Evolutionary conservation across 2,329 filamentous ascomycete genomes (phyloP).

Genomic region (Aspergillus proliferans): DNA sequence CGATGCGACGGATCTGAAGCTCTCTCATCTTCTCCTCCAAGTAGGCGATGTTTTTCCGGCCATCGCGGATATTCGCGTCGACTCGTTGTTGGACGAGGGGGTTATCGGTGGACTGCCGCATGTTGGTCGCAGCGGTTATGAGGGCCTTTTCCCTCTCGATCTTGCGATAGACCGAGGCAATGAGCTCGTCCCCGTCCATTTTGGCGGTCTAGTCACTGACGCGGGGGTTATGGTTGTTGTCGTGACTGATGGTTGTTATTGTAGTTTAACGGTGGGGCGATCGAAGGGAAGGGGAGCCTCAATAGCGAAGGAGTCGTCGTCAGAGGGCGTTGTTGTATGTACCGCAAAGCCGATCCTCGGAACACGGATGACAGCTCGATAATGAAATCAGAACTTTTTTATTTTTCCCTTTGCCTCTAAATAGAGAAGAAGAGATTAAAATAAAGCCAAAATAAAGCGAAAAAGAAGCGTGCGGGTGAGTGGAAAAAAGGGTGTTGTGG

Average conservation of each 20-base stretch:
- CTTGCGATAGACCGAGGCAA: conserved; percentile 85
- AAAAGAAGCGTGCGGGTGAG: not conserved
- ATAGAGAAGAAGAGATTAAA: not conserved
- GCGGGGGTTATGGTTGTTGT: conserved; percentile 12
- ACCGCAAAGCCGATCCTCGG: too few relatives aligned
- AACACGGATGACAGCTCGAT: conserved; percentile 4
- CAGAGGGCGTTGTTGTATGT: not conserved
- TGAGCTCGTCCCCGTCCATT: conserved; percentile 57
- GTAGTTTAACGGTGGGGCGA: conserved; percentile 1
- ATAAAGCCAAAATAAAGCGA: not conserved
- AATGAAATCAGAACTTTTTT: not conserved
- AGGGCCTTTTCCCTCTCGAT: conserved; percentile 95
- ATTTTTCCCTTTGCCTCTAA: not conserved
- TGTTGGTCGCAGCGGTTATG: conserved; percentile 86
- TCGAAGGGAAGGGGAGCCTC: conserved; percentile 5
- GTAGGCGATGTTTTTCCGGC: conserved; percentile 87
- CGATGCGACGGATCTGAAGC: conserved; percentile 73
- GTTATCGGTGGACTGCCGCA: conserved; percentile 95
- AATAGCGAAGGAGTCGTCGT: not conserved
- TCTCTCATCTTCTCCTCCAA: conserved; percentile 88
- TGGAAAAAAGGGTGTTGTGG: conserved; percentile 6
- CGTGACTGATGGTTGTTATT: not conserved
- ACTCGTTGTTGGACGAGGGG: conserved; percentile 81
- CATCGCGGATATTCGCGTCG: conserved; percentile 91
- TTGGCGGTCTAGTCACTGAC: conserved; percentile 20